Percentiles rank a stretch among this genome's conserved stretches.
Evolutionary conservation across 75 land plant genomes (phyloP).

Genomic region (Larix kaempferi): DNA sequence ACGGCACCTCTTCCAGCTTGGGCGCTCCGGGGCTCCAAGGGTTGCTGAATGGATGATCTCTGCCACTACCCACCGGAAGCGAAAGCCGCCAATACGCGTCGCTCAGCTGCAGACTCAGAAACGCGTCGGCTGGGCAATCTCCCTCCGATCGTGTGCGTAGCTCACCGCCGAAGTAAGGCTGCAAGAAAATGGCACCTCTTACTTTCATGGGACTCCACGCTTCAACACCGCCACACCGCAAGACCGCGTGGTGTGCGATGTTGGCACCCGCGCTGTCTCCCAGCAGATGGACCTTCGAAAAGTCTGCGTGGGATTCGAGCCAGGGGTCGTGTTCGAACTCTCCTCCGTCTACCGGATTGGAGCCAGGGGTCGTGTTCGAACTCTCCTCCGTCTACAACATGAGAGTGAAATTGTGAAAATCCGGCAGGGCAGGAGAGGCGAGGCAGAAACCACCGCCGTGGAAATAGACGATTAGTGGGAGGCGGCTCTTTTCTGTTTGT

Average conservation of each 20-base stretch:
- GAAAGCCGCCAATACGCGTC: constrained; percentile 63
- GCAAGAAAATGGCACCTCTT: constrained; percentile 31
- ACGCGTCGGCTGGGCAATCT: constrained; percentile 16
- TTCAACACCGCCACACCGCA: neutral
- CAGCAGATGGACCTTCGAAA: constrained; percentile 24
- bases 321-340: constrained; percentile 11
- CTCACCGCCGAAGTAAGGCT: constrained; percentile 65
- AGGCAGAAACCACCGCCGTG: constrained; percentile 46
- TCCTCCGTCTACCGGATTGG: neutral
- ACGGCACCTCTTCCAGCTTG: neutral
- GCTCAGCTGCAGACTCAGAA: constrained; percentile 13
- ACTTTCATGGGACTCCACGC: neutral
- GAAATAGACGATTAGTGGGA: constrained; percentile 45
- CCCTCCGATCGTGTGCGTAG: constrained; percentile 16
- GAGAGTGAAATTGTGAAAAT: constrained; percentile 21
- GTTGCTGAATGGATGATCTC: constrained; percentile 50
- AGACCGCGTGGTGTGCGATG: neutral
- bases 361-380: too few species aligned
- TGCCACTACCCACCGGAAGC: constrained; percentile 40
- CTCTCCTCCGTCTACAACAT: too few species aligned
- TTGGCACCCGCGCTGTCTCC: constrained; percentile 53
- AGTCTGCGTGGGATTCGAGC: constrained; percentile 27
- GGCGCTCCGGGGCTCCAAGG: constrained; percentile 11
- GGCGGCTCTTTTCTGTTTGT: neutral
- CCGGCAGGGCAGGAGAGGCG: constrained; percentile 6